Base-by-base conservation (phyloP, 2,329 filamentous ascomycete species). In the Nemania abortiva region DNA sequence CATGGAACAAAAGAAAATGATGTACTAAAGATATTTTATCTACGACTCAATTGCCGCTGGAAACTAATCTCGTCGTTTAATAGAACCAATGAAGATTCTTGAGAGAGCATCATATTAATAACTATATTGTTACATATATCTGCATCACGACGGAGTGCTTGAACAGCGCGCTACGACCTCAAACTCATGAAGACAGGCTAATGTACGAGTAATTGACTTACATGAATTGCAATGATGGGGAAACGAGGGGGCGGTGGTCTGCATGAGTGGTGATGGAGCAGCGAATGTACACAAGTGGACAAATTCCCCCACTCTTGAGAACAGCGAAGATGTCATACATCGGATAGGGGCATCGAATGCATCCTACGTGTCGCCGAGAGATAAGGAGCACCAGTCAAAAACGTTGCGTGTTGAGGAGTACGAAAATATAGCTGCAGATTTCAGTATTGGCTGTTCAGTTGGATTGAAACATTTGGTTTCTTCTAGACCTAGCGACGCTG, bases 281-380 rank as follows among this genome's bases (percentile, higher is more conserved):
- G n/a, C n/a, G n/a, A n/a, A n/a, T n/a, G n/a, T n/a, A n/a, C 37
- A 54, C 24, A 54, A 54, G 34, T 39, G 18, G 34, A 22, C 34
- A 62, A 22, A 34, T 22, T 47, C 29, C 53, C 52, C 61, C 61
- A 50, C 29, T 31, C 42, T 57, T 39, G 50, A 42, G 56, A 49
- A 15, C n/a, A 15, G n/a, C 20, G 24, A 29, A 52, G 24, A 1
- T 31, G 18, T 27, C 2, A 9, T 15, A 45, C 39, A 37, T 37
- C 45, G 24, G 29, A 37, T 9, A 24, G n/a, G 3, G 7, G 15
- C 27, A 42, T 20, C 13, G 22, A 39, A 45, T 22, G 27, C 7
- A 54, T 15, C 24, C 9, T 54, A n/a, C 59, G 11, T 47, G 24
- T 31, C 37, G 15, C 27, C 7, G 6, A 10, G 37, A 37, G 29